Evolutionary conservation across 495 filamentous ascomycete genomes (phyloP).

Genomic region (Jackrogersella minutella): DNA sequence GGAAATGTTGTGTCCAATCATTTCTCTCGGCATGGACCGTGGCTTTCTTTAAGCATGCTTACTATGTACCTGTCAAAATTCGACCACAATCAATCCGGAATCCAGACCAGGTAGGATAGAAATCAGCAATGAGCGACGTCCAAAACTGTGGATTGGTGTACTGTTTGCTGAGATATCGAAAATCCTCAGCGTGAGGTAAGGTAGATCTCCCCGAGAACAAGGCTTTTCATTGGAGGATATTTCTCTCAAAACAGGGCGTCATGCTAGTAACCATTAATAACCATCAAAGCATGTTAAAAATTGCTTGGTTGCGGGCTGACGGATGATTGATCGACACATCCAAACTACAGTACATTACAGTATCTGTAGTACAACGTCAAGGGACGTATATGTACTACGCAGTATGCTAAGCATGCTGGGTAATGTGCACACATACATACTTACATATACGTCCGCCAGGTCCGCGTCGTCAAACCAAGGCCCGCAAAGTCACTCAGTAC

Average conservation of each 20-base stretch:
- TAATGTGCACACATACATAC: not conserved
- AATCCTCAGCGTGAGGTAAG: slow-evolving; percentile 9
- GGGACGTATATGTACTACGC: slow-evolving; percentile 23
- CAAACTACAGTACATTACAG: slow-evolving; percentile 4
- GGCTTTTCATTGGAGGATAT: slow-evolving; percentile 22
- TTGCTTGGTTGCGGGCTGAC: slow-evolving; percentile 8
- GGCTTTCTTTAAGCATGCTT: slow-evolving; percentile 22
- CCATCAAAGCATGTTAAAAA: not conserved
- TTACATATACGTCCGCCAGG: slow-evolving; percentile 9
- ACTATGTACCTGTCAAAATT: slow-evolving; percentile 9
- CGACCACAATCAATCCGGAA: not conserved
- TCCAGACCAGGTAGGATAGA: not conserved
- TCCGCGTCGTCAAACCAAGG: slow-evolving; percentile 9
- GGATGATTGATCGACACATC: slow-evolving; percentile 36
- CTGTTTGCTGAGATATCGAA: slow-evolving; percentile 7
- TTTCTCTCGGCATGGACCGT: slow-evolving; percentile 4
- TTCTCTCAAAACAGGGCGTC: slow-evolving; percentile 14
- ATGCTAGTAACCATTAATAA: slow-evolving; percentile 5
- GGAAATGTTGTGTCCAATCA: slow-evolving; percentile 22
- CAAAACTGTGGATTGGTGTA: not conserved
- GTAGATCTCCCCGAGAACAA: slow-evolving; percentile 17
- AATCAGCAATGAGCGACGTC: not conserved
- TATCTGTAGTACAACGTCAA: slow-evolving; percentile 32
- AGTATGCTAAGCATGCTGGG: not conserved
- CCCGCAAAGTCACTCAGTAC: slow-evolving; percentile 5